Base-by-base conservation (phyloP, 148 eudicot species). In the Cornus suecica region DNA sequence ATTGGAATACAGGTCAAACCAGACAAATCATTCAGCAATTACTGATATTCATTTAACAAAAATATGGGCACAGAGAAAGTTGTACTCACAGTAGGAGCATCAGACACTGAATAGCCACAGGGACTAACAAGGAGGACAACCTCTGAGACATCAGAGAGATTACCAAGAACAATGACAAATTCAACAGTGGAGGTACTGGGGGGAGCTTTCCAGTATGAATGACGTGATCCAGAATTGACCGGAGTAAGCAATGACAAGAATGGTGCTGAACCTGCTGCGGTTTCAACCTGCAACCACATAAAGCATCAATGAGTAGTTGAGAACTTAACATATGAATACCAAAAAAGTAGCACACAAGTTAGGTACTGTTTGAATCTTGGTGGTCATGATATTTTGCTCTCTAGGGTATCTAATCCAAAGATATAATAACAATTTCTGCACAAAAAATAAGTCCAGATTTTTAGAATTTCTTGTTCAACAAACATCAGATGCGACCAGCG, bases 181-280 rank as follows among this genome's bases (percentile, higher is more conserved):
- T 95, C 99, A 73, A 92, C 87, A 65, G 52, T 78, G 71, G 89
- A 85, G 84, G 82, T 74, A 89, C 71, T 87, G 37, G 88, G 77
- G 67, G 99, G 96, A 84, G 99, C 97, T 83, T 85, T 92, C 99
- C 99, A 95, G 76, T 89, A 91, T 68, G 89, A 87, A 75, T 86
- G 86, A 65, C 78, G 85, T 69, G 89, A 75, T 79, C 91, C 97
- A 71, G 83, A 84, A 87, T 84, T 86, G 75, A 94, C 73, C 22
- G 99, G 97, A 68, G 91, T 84, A 61, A 95, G 87, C 87, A 95
- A 85, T 30, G 99, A 95, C 83, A 88, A 78, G 24, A 89, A 79
- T 8, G 97, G 97, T 32, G 94, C 97, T 69, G 99, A 91, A 68
- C 97, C 97, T 73, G 81, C 84, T 76, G 97, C 97, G 34, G 97